These are phyloP conservation scores for Venturia carpophila DNA, from an alignment of 2,329 filamentous ascomycete genomes.

Conservation along the genomic window DNA sequence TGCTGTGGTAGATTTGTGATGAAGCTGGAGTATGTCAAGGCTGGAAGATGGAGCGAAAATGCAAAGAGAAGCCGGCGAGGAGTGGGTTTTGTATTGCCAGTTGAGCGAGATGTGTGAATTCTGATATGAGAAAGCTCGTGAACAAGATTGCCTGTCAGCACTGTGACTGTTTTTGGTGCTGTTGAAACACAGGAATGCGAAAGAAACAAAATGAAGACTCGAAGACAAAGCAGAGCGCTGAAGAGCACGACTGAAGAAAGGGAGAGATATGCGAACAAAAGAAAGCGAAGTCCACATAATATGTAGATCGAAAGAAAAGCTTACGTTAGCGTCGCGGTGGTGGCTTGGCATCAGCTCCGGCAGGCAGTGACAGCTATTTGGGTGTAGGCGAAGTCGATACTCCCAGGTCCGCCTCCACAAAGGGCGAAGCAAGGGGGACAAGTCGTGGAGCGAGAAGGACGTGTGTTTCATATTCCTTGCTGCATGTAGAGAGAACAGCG, in stretches of 20 bases:
- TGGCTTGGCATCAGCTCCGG: constrained; percentile 2
- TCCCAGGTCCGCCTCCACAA: neutral
- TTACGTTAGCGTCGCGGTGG: neutral
- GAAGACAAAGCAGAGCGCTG: neutral
- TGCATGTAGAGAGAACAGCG: neutral
- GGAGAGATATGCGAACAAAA: neutral
- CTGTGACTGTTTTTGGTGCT: neutral
- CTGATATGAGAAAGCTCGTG: neutral
- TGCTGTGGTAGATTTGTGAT: neutral
- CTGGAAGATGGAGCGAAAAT: neutral
- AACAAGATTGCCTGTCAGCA: neutral
- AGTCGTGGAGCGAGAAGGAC: neutral
- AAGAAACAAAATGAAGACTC: neutral
- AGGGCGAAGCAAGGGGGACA: constrained; percentile 1
- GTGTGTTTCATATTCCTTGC: neutral
- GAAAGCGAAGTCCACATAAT: neutral
- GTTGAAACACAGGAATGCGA: neutral
- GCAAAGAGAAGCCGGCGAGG: neutral
- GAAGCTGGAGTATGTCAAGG: neutral
- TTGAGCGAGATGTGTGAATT: neutral
- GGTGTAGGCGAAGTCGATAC: neutral
- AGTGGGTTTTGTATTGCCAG: neutral
- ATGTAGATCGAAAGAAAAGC: neutral
- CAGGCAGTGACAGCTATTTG: neutral
- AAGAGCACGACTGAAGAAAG: neutral